phyloP scores from a whole-genome alignment of 2,329 filamentous ascomycete genomes.

The Alternaria conjuncta region DNA sequence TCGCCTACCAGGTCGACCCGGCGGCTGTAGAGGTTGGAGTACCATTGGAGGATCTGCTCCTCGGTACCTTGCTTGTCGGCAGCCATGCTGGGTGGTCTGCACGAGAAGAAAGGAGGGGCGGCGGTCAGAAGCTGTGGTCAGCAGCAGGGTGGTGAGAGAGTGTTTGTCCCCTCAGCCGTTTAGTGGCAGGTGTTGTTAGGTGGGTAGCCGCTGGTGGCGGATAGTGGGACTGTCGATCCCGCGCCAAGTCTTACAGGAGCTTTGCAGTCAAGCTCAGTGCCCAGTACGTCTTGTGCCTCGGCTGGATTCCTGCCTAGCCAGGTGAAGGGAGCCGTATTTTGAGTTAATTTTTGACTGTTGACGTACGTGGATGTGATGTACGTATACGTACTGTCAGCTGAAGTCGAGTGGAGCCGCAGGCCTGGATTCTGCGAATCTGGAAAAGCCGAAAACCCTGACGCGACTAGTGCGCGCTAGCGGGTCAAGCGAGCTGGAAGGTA shows the following conservation, averaged over 20 bases:
- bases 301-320: not conserved
- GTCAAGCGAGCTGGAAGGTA: constrained; percentile 22
- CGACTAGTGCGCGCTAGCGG: constrained; percentile 29
- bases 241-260: constrained; percentile 17
- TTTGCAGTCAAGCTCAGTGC: constrained; percentile 7
- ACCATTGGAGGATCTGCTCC: constrained; percentile 41
- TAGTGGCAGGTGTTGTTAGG: constrained; percentile 10
- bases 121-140: constrained; percentile 12
- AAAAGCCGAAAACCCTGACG: constrained; percentile 20
- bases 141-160: constrained; percentile 11
- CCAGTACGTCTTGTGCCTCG: not conserved
- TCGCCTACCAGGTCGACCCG: constrained; percentile 68
- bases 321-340: not conserved
- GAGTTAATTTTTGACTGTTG: not conserved
- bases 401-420: constrained; percentile 17
- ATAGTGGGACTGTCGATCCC: constrained; percentile 22
- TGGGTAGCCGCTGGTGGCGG: constrained; percentile 23
- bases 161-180: constrained; percentile 14
- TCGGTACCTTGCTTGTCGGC: constrained; percentile 23
- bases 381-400: constrained; percentile 7
- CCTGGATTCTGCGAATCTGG: constrained; percentile 20
- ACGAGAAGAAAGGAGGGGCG: not conserved
- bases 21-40: constrained; percentile 45
- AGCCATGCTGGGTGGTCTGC: constrained; percentile 25
- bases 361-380: constrained; percentile 12